Base-by-base conservation (phyloP, 148 eudicot species). In the Cornus suecica region DNA sequence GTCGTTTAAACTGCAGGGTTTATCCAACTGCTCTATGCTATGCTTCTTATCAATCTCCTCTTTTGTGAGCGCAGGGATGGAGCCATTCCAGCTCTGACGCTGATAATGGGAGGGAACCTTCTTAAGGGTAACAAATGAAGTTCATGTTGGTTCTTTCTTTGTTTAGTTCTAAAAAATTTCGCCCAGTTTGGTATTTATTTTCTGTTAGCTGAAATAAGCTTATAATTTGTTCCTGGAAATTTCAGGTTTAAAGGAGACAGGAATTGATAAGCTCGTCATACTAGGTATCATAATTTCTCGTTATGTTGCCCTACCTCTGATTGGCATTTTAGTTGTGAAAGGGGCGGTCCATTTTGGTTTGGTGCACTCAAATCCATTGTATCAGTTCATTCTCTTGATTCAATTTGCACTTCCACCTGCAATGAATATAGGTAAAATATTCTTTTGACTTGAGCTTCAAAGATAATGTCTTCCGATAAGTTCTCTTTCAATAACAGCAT, bases 321-420 rank as follows among this genome's bases (percentile, higher is more conserved):
- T 81, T 5, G 98, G 98, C 74, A 85, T 91, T 45, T 14, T 68
- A 48, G 58, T 93, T 14, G 88, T 91, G 45, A 87, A 79, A 81
- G 86, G 87, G 23, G 96, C 88, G 51, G 16, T 88, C 5, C 72
- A 58, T 23, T 65, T 86, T 64, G 90, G 91, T 24, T 76, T 88
- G 30, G 86, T 90, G 65, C 84, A 75, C 0, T 28, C 67, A 60
- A 86, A 94, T 80, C 92, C 94, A 13, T 75, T 94, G 61, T 88
- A 90, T 70, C 82, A 83, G 69, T 94, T 92, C 69, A 83, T 90
- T 75, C 95, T 94, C 76, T 71, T 90, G 78, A 86, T 94, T 75
- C 98, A 94, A 61, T 92, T 82, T 76, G 88, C 94, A 5, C 74
- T 94, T 68, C 98, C 98, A 31, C 97, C 98, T 18, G 97, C 98